Conservation (phyloP, 2,329 filamentous ascomycete genomes). For the Alternaria metachromatica region DNA sequence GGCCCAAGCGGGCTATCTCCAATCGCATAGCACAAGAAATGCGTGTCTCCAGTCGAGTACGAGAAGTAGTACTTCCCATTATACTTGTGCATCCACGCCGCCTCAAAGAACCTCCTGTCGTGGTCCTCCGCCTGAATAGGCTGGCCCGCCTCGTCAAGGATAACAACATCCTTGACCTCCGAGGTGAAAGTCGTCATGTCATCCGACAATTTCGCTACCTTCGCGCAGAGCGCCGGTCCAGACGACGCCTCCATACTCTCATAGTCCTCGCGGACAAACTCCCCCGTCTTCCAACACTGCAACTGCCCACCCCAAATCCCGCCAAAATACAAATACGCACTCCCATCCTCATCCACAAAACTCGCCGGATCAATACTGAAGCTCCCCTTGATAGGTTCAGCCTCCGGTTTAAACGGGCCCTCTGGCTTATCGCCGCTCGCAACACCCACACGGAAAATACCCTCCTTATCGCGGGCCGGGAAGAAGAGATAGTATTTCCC, state of each 20-base stretch:
- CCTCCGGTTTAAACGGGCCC: constrained; percentile 73
- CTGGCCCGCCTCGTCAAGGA: constrained; percentile 67
- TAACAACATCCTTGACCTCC: constrained; percentile 65
- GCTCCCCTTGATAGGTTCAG: constrained; percentile 69
- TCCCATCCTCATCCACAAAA: constrained; percentile 73
- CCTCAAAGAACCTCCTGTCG: constrained; percentile 79
- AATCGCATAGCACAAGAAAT: constrained; percentile 74
- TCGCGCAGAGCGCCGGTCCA: constrained; percentile 66
- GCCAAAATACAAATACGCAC: constrained; percentile 76
- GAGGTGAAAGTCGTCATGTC: constrained; percentile 70
- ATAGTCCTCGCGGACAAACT: constrained; percentile 59
- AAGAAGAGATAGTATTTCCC: constrained; percentile 80
- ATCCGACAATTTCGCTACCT: constrained; percentile 67
- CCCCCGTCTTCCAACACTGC: constrained; percentile 71
- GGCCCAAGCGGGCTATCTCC: constrained; percentile 71
- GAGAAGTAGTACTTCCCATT: constrained; percentile 75
- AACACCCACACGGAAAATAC: constrained; percentile 77
- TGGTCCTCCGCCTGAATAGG: constrained; percentile 72
- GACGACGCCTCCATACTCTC: constrained; percentile 36
- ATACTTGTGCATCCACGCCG: constrained; percentile 79
- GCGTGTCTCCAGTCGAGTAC: constrained; percentile 80
- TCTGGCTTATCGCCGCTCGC: constrained; percentile 68
- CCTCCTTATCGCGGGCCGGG: constrained; percentile 73
- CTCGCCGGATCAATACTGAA: constrained; percentile 79
- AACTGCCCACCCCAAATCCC: constrained; percentile 83